Evolutionary conservation across 2,329 filamentous ascomycete genomes (phyloP).

Genomic region (Fusarium praegraminearum): DNA sequence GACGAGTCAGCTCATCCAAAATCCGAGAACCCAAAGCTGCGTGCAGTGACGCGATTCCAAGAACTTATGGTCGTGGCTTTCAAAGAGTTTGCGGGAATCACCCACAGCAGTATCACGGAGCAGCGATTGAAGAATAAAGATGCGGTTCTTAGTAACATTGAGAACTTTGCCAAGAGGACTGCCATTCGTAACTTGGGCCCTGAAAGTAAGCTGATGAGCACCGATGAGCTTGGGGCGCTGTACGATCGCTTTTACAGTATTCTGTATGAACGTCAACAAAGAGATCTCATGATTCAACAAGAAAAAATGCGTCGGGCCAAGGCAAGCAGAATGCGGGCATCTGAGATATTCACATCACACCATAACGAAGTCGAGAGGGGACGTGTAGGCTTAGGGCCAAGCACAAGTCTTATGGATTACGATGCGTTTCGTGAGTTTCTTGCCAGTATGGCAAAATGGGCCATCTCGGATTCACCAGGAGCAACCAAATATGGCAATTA

Average conservation of each 20-base stretch:
- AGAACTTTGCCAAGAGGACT: conserved; percentile 96
- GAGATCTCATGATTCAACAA: conserved; percentile 80
- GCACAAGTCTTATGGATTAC: conserved; percentile 95
- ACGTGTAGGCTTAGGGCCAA: conserved; percentile 87
- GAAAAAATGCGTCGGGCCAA: conserved; percentile 76
- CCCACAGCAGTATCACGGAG: conserved; percentile 90
- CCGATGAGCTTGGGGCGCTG: conserved; percentile 86
- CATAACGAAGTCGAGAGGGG: conserved; percentile 78
- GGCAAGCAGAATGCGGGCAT: conserved; percentile 61
- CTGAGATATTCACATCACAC: conserved; percentile 54
- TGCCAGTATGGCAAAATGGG: conserved; percentile 91
- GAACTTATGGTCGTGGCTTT: conserved; percentile 99
- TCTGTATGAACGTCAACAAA: conserved; percentile 90
- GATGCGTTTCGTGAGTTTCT: conserved; percentile 95
- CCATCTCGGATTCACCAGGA: conserved; percentile 86
- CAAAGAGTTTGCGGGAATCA: conserved; percentile 97
- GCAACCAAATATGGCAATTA: conserved; percentile 58
- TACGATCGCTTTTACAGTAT: conserved; percentile 96
- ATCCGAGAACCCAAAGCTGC: conserved; percentile 93
- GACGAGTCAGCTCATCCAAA: conserved; percentile 97
- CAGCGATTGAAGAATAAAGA: conserved; percentile 93
- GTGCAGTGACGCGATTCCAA: conserved; percentile 94
- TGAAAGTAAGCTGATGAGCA: conserved; percentile 89
- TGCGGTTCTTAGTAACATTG: conserved; percentile 92
- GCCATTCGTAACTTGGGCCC: conserved; percentile 95